Evolutionary conservation across 2,329 filamentous ascomycete species (phyloP).

Genomic region (Aspergillus sp.): DNA sequence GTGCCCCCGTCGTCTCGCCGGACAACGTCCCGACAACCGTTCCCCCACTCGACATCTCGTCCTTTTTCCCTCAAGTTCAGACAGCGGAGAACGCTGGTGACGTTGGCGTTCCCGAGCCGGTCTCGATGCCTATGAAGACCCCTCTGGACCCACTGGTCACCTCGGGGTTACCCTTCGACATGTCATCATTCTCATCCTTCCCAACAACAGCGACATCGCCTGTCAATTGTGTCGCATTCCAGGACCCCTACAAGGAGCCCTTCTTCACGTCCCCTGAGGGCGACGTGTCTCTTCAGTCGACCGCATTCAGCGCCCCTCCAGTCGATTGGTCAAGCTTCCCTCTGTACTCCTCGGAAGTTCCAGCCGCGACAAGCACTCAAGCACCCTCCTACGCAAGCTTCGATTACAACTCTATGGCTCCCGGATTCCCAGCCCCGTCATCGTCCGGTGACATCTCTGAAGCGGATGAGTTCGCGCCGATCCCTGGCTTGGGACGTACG

Average conservation of each 20-base stretch:
- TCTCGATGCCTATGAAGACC: slow-evolving; percentile 31
- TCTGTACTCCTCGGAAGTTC: slow-evolving; percentile 40
- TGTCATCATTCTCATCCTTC: slow-evolving; percentile 41
- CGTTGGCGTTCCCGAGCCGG: slow-evolving; percentile 23
- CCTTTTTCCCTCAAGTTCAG: slow-evolving; percentile 31
- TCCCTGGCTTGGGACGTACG: slow-evolving; percentile 32
- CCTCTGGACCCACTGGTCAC: slow-evolving; percentile 37
- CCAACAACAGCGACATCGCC: slow-evolving; percentile 36
- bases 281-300: slow-evolving; percentile 42
- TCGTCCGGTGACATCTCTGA: slow-evolving; percentile 54
- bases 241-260: slow-evolving; percentile 40
- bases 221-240: slow-evolving; percentile 38
- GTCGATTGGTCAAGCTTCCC: slow-evolving; percentile 54
- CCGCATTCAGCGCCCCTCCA: slow-evolving; percentile 43
- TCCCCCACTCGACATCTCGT: slow-evolving; percentile 35
- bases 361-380: slow-evolving; percentile 45
- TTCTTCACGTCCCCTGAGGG: slow-evolving; percentile 48
- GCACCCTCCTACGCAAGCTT: slow-evolving; percentile 50
- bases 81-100: slow-evolving; percentile 27
- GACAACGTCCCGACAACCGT: slow-evolving; percentile 28
- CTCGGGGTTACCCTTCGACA: slow-evolving; percentile 41
- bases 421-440: slow-evolving; percentile 44
- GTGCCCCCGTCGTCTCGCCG: slow-evolving; percentile 30
- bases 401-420: slow-evolving; percentile 44
- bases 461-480: slow-evolving; percentile 46